Base-by-base conservation (phyloP, 441 rosid genomes). In the Manihot esculenta region DNA sequence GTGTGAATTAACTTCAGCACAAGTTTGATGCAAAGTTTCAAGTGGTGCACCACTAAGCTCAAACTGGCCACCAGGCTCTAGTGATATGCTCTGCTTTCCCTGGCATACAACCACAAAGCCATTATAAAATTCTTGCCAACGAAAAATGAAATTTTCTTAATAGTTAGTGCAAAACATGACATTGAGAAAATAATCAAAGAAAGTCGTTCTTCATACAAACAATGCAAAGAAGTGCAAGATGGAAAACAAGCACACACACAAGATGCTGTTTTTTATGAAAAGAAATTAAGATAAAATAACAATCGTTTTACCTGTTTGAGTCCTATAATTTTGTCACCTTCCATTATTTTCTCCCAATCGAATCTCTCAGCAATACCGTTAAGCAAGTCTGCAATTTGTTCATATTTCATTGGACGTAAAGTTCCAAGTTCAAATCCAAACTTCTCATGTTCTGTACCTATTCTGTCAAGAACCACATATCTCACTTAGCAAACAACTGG, bases 1-100 rank as follows among this genome's bases (percentile, higher is more conserved):
- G 76, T 95, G 99, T 26, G 99, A 93, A 80, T 95, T 95, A 77
- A 95, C 99, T 86, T 91, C 98, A 56, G 99, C 98, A 82, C 99
- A 95, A 21, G 99, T 95, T 84, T 93, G 99, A 77, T 95, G 99
- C 87, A 95, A 80, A 64, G 99, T 95, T 81, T 93, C 99, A 74
- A 95, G 90, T 76, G 99, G 98, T 71, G 99, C 99, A 26, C 99
- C 99, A 75, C 99, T 95, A 55, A 95, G 98, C 91, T 95, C 99
- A 75, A 95, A 91, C 66, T 95, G 98, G 79, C 98, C 99, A 13
- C 99, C 99, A 62, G 99, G 99, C 82, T 96, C 99, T 62, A 96
- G 84, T 54, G 99, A 96, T 85, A 96, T 91, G 83, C 97, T 93
- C 84, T 96, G 99, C 76, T 91, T 91, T 56, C 94, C 99, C 99